phyloP scores from a whole-genome alignment of 2,329 filamentous ascomycete species.

The Colletotrichum abscissum region DNA sequence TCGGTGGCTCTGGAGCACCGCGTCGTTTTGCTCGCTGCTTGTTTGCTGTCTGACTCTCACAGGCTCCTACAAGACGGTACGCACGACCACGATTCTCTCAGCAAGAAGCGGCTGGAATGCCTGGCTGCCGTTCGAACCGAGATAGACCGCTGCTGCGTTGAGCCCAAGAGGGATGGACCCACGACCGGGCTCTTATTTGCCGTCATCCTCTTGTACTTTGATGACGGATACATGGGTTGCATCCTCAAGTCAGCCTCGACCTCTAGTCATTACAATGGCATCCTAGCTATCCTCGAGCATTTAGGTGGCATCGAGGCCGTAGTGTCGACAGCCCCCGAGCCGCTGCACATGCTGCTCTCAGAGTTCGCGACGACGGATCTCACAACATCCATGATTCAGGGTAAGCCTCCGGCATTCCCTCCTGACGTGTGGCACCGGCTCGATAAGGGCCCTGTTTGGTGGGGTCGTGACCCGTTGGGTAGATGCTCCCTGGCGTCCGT shows the following conservation, averaged over 20 bases:
- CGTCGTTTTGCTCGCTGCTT: conserved; percentile 46
- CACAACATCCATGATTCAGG: conserved; percentile 53
- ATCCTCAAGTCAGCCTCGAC: conserved; percentile 26
- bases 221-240: conserved; percentile 52
- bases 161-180: conserved; percentile 30
- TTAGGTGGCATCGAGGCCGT: conserved; percentile 43
- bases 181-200: conserved; percentile 46
- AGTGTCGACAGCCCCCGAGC: conserved; percentile 40
- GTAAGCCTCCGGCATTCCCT: conserved; percentile 49
- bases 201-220: conserved; percentile 55
- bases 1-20: conserved; percentile 45
- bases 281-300: conserved; percentile 48
- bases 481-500: neutral
- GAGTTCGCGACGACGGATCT: conserved; percentile 57
- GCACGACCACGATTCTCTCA: conserved; percentile 40
- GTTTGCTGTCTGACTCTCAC: conserved; percentile 46
- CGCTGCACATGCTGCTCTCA: conserved; percentile 52
- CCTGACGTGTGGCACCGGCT: conserved; percentile 43
- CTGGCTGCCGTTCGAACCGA: neutral
- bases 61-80: conserved; percentile 44
- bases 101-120: conserved; percentile 19
- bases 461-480: neutral
- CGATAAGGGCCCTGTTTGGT: neutral
- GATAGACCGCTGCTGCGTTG: neutral
- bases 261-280: conserved; percentile 47